Evolutionary conservation across 2,329 filamentous ascomycete species (phyloP).

Genomic region (Fusarium sp.): DNA sequence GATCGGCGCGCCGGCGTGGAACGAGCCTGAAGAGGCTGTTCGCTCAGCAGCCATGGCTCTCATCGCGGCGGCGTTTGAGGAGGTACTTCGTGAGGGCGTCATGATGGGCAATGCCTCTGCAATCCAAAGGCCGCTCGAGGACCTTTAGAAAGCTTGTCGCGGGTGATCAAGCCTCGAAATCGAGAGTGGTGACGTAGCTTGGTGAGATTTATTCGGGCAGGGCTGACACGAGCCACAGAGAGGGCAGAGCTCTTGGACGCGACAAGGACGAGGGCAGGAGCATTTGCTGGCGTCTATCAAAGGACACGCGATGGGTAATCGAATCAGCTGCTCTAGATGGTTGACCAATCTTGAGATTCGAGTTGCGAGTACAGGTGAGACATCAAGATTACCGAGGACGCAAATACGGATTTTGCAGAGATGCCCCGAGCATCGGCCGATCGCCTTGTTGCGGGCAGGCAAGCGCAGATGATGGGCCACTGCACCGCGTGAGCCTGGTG

Average conservation of each 20-base stretch:
- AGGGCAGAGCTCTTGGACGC: slow-evolving; percentile 34
- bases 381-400: slow-evolving; percentile 10
- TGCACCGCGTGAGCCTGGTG: slow-evolving; percentile 29
- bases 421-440: slow-evolving; percentile 27
- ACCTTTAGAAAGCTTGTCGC: slow-evolving; percentile 20
- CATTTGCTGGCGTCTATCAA: slow-evolving; percentile 11
- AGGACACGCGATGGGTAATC: background rate
- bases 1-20: slow-evolving; percentile 68
- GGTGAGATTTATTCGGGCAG: slow-evolving; percentile 35
- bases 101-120: slow-evolving; percentile 27
- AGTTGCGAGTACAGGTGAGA: slow-evolving; percentile 15
- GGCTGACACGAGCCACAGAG: slow-evolving; percentile 42
- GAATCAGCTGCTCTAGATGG: background rate
- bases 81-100: slow-evolving; percentile 35
- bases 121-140: slow-evolving; percentile 5
- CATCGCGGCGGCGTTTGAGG: slow-evolving; percentile 19
- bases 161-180: slow-evolving; percentile 17
- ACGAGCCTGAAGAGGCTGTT: slow-evolving; percentile 61
- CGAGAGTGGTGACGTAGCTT: slow-evolving; percentile 41
- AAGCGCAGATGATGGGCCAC: slow-evolving; percentile 29
- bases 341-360: background rate
- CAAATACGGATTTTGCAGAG: background rate
- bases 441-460: slow-evolving; percentile 19
- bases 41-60: slow-evolving; percentile 35
- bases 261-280: slow-evolving; percentile 10